A percentile compares a stretch with the other conserved stretches of the same genome.
Evolutionary conservation across 805 yeast species (phyloP).

Genomic region (Candida methanosorbosa): DNA sequence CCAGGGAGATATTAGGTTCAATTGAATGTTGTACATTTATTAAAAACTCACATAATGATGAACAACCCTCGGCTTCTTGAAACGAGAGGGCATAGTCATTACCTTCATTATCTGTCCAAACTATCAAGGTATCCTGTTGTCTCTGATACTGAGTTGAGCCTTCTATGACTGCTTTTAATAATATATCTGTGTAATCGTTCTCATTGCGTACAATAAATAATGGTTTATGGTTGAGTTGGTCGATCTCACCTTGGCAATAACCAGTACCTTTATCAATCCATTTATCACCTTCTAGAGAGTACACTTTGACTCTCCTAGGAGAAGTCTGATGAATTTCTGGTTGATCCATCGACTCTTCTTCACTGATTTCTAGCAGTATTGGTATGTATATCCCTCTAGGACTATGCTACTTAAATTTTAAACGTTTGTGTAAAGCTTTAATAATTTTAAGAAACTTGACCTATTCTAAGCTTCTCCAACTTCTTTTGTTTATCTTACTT

Average conservation of each 20-base stretch:
- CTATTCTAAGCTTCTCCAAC: no score
- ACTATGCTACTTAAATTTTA: no score
- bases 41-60: conserved; percentile 72
- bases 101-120: conserved; percentile 76
- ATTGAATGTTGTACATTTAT: conserved; percentile 53
- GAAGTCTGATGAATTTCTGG: conserved; percentile 14
- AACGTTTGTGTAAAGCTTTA: no score
- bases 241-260: conserved; percentile 66
- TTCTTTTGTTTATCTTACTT: no score
- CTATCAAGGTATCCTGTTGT: conserved; percentile 89
- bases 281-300: conserved; percentile 65
- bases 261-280: conserved; percentile 97
- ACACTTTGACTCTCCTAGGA: conserved; percentile 87
- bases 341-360: no score
- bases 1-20: conserved; percentile 61
- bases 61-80: conserved; percentile 88
- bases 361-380: no score
- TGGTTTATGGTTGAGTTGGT: conserved; percentile 28
- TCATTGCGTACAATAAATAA: conserved; percentile 70
- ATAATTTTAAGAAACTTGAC: no score
- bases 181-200: conserved; percentile 42
- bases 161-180: conserved; percentile 59
- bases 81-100: conserved; percentile 82
- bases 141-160: conserved; percentile 81
- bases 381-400: no score